phyloP scores from a whole-genome alignment of 2,329 filamentous ascomycete species.

The Parastagonospora avenae region DNA sequence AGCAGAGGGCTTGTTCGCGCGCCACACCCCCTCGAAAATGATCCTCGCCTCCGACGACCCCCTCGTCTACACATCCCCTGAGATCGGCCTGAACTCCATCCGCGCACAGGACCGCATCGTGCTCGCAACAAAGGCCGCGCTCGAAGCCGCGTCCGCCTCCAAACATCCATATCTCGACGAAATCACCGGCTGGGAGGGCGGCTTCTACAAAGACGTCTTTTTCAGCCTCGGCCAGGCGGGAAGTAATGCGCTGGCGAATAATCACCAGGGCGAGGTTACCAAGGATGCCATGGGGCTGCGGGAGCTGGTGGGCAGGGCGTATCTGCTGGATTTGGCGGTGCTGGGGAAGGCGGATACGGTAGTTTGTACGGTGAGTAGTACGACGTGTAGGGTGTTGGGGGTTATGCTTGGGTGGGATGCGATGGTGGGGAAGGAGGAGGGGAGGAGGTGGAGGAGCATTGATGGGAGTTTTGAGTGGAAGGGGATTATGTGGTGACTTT shows the following conservation, averaged over 20 bases:
- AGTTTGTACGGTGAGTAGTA: slow-evolving; percentile 75
- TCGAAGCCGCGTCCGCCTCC: slow-evolving; percentile 48
- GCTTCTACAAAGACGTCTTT: slow-evolving; percentile 82
- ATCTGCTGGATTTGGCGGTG: slow-evolving; percentile 79
- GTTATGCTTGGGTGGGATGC: slow-evolving; percentile 87
- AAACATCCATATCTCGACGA: slow-evolving; percentile 69
- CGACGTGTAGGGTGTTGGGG: slow-evolving; percentile 71
- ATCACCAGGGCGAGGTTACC: slow-evolving; percentile 29
- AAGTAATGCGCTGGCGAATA: slow-evolving; percentile 29
- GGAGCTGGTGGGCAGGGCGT: slow-evolving; percentile 77
- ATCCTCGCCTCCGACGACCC: slow-evolving; percentile 83
- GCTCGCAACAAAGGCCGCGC: slow-evolving; percentile 68
- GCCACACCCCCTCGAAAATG: slow-evolving; percentile 50
- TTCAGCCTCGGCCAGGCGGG: slow-evolving; percentile 69
- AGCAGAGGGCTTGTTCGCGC: slow-evolving; percentile 19
- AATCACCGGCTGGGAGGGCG: slow-evolving; percentile 84
- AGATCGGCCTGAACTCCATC: slow-evolving; percentile 59
- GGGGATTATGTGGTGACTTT: slow-evolving; percentile 42
- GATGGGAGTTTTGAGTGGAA: slow-evolving; percentile 48
- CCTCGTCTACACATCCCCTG: slow-evolving; percentile 69
- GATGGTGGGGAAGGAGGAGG: slow-evolving; percentile 38
- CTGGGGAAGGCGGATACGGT: slow-evolving; percentile 71
- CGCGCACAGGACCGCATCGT: slow-evolving; percentile 78
- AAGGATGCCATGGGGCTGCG: slow-evolving; percentile 67
- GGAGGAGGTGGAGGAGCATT: slow-evolving; percentile 74